Evolutionary conservation across 2,329 filamentous ascomycete genomes (phyloP).

Genomic region (Akanthomyces muscarius): DNA sequence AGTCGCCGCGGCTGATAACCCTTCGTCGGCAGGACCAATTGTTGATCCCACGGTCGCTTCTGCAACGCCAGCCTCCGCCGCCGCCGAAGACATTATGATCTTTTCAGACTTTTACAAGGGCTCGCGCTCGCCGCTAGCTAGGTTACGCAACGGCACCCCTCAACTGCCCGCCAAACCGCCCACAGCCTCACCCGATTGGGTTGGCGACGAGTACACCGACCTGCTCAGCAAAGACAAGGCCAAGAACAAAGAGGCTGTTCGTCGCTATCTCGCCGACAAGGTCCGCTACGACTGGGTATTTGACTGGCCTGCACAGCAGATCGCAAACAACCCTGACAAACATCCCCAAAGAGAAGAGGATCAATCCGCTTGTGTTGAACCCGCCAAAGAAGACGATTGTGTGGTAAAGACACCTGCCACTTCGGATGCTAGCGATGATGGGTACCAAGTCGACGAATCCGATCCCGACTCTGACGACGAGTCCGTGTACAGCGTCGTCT

Average conservation of each 20-base stretch:
- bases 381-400: conserved; percentile 8
- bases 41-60: not conserved
- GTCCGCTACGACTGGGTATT: conserved; percentile 60
- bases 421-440: conserved; percentile 27
- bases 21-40: not conserved
- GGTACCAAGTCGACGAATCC: conserved; percentile 32
- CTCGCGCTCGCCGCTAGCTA: conserved; percentile 49
- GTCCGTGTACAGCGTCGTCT: conserved; percentile 55
- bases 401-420: conserved; percentile 13
- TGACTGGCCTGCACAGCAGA: conserved; percentile 44
- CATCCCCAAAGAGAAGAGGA: not conserved
- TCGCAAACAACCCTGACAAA: not conserved
- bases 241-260: conserved; percentile 61
- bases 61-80: not conserved
- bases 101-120: conserved; percentile 58
- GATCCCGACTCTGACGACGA: conserved; percentile 42
- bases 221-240: conserved; percentile 58
- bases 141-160: conserved; percentile 41
- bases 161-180: conserved; percentile 29
- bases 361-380: not conserved
- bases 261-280: conserved; percentile 49
- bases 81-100: conserved; percentile 39
- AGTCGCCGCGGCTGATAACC: not conserved
- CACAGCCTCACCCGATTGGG: conserved; percentile 31
- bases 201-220: conserved; percentile 55